Conservation (phyloP, 164 flowering plant species). For the Cinnamomum micranthum region DNA sequence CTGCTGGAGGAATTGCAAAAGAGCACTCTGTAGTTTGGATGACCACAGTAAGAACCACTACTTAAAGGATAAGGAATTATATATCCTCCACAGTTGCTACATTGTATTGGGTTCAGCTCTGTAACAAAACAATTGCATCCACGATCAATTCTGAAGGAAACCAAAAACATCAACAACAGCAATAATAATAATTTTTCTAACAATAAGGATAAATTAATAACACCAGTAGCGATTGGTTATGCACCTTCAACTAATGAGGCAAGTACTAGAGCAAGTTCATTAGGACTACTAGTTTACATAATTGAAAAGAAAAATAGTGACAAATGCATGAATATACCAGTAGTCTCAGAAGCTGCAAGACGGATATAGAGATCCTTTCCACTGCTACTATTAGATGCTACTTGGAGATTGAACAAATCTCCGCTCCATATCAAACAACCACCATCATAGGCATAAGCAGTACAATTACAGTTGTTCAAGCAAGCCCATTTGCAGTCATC, state of each 20-base stretch:
- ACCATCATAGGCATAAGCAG: slow-evolving; percentile 13
- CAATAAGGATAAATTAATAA: neutral
- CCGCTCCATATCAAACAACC: slow-evolving; percentile 16
- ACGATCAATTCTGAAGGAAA: neutral
- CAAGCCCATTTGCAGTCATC: slow-evolving; percentile 16
- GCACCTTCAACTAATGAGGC: too few species aligned
- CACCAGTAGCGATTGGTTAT: too few species aligned
- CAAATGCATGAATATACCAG: neutral
- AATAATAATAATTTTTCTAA: neutral
- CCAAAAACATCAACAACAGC: neutral
- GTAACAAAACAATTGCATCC: neutral
- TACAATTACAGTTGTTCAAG: slow-evolving; percentile 15
- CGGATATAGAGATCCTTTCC: neutral
- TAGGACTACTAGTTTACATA: neutral
- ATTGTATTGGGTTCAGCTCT: neutral
- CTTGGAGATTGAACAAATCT: slow-evolving; percentile 7
- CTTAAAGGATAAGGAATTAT: slow-evolving; percentile 9
- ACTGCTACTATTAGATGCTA: neutral
- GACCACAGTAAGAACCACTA: slow-evolving; percentile 9
- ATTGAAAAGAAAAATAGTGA: neutral
- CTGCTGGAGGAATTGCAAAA: neutral
- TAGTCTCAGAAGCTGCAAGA: neutral
- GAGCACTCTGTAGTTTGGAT: slow-evolving; percentile 3
- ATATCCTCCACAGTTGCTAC: slow-evolving; percentile 4
- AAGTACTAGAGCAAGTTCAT: too few species aligned